Evolutionary conservation across 1,284 basidiomycete genomes (phyloP).

Genomic region (Inonotus obliquus): DNA sequence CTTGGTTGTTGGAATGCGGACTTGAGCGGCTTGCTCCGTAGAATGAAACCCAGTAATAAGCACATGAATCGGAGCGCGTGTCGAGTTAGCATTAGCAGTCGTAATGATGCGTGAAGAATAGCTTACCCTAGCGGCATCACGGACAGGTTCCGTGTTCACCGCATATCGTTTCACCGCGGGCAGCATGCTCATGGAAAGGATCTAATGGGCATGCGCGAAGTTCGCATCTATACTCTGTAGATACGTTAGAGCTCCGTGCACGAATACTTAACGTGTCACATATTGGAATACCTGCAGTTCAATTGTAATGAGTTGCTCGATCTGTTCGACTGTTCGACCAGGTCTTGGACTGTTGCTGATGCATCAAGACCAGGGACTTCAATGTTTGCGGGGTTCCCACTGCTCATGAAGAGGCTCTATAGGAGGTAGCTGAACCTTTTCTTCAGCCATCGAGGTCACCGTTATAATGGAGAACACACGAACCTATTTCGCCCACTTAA

Average conservation of each 20-base stretch:
- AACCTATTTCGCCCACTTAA: not conserved
- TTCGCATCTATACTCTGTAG: slow-evolving; percentile 88
- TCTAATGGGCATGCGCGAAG: slow-evolving; percentile 84
- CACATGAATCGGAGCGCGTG: not conserved
- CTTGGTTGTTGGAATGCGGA: slow-evolving; percentile 70
- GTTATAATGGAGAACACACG: not conserved
- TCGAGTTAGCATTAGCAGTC: not conserved
- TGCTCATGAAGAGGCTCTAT: slow-evolving; percentile 35
- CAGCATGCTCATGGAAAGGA: slow-evolving; percentile 77
- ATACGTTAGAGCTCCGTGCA: not conserved
- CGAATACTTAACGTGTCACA: not conserved
- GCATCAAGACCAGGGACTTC: slow-evolving; percentile 73
- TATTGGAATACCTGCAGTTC: slow-evolving; percentile 60
- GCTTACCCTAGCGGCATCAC: slow-evolving; percentile 81
- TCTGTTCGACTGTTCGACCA: slow-evolving; percentile 93
- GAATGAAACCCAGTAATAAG: slow-evolving; percentile 92
- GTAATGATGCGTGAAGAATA: slow-evolving; percentile 4
- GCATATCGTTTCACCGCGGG: slow-evolving; percentile 89
- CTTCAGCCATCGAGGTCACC: not conserved
- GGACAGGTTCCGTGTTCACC: slow-evolving; percentile 81
- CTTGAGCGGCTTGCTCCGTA: slow-evolving; percentile 88
- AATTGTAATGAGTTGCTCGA: slow-evolving; percentile 92
- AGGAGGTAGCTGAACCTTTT: slow-evolving; percentile 13
- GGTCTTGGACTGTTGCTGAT: slow-evolving; percentile 68
- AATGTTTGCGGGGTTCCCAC: slow-evolving; percentile 66